A percentile compares a stretch with the other conserved stretches of the same genome.
These are phyloP conservation scores for Ceriops decandra DNA, from an alignment of 345 rosid species.

Conservation along the genomic window DNA sequence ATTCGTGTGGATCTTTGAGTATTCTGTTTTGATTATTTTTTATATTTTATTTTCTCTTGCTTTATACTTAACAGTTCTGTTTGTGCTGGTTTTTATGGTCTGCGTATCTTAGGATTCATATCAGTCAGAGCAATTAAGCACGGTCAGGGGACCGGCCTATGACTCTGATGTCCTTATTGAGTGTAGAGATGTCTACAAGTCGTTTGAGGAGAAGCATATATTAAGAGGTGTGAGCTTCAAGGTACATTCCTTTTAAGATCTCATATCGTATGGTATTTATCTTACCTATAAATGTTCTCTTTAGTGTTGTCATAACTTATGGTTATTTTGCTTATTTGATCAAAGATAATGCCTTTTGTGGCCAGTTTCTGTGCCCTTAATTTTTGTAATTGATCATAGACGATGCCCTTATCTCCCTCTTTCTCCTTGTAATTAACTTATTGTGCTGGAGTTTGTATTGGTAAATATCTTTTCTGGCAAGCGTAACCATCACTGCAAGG, in stretches of 20 bases:
- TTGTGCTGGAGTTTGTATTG: too few relatives aligned
- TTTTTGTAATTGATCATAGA: not conserved
- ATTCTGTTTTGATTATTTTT: not conserved
- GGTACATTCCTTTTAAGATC: conserved; percentile 43
- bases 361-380: not conserved
- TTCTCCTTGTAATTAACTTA: not conserved
- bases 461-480: too few relatives aligned
- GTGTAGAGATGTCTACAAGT: conserved; percentile 83
- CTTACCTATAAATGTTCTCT: not conserved
- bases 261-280: not conserved
- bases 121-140: conserved; percentile 37
- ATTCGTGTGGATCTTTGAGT: not conserved
- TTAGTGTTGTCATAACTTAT: not conserved
- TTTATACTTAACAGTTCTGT: not conserved
- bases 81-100: conserved; percentile 11
- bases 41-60: not conserved
- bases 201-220: conserved; percentile 91
- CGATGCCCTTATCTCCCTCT: not conserved
- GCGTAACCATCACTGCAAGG: too few relatives aligned
- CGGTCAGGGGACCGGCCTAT: conserved; percentile 32
- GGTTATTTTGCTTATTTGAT: not conserved
- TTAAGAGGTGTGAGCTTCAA: conserved; percentile 94
- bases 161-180: conserved; percentile 82
- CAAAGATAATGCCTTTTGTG: not conserved
- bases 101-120: conserved; percentile 46